Conservation (phyloP, 805 yeast species). For the Candida mattraensis region DNA sequence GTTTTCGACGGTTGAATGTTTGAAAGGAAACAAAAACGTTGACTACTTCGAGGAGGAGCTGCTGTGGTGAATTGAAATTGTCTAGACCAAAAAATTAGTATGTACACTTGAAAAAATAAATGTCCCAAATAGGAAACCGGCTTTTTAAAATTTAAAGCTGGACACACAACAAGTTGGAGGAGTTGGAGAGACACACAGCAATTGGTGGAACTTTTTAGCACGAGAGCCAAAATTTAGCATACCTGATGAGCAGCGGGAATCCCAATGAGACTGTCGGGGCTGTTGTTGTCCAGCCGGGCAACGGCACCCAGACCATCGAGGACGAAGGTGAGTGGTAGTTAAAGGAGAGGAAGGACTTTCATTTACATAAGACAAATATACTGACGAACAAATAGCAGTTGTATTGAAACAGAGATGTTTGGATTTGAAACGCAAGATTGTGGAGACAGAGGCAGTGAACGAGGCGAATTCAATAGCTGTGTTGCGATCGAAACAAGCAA, state of each 20-base stretch:
- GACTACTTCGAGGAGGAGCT: slow-evolving; percentile 41
- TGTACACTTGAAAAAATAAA: too few species aligned
- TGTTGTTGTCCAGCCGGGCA: background rate
- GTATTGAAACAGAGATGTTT: slow-evolving; percentile 62
- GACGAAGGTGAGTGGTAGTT: slow-evolving; percentile 16
- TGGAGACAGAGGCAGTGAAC: slow-evolving; percentile 73
- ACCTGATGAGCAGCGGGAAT: too few species aligned
- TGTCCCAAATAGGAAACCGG: too few species aligned
- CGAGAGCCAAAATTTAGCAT: too few species aligned
- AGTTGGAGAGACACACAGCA: too few species aligned
- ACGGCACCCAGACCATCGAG: slow-evolving; percentile 8
- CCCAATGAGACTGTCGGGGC: slow-evolving; percentile 1
- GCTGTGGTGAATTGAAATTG: too few species aligned
- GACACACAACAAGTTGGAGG: too few species aligned
- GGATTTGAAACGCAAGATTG: slow-evolving; percentile 66
- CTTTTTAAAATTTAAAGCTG: too few species aligned
- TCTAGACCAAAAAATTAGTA: too few species aligned
- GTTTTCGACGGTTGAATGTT: slow-evolving; percentile 31
- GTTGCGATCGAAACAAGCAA: slow-evolving; percentile 70
- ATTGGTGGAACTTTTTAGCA: too few species aligned
- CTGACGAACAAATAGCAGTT: too few species aligned
- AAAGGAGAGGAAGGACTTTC: background rate
- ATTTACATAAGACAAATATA: too few species aligned
- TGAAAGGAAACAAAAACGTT: slow-evolving; percentile 27
- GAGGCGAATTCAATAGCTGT: slow-evolving; percentile 75